phyloP scores from a whole-genome alignment of 495 filamentous ascomycete genomes.

The Zalerion maritima region DNA sequence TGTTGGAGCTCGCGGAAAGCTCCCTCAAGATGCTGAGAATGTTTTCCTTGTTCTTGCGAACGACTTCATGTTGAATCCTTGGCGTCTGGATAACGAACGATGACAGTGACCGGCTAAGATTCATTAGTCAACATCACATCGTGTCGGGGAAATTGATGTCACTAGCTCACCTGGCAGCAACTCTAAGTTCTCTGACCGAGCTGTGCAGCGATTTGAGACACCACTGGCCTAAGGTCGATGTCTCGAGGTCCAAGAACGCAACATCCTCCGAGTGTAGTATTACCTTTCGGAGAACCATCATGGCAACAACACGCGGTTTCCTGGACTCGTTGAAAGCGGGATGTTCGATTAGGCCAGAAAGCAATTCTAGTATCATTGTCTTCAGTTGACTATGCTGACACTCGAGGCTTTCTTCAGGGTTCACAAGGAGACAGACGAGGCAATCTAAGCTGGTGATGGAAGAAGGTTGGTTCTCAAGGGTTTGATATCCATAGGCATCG shows the following conservation, averaged over 20 bases:
- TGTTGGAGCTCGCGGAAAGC: slow-evolving; percentile 48
- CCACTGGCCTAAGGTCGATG: slow-evolving; percentile 56
- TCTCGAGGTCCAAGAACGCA: slow-evolving; percentile 48
- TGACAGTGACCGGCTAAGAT: slow-evolving; percentile 45
- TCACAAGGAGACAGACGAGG: too few species aligned
- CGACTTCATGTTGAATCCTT: slow-evolving; percentile 19
- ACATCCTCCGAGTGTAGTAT: slow-evolving; percentile 44
- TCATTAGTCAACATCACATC: slow-evolving; percentile 17
- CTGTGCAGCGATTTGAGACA: slow-evolving; percentile 68
- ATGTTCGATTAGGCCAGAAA: slow-evolving; percentile 41
- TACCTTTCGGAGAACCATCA: slow-evolving; percentile 54
- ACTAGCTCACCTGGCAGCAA: slow-evolving; percentile 51
- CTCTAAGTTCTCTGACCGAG: slow-evolving; percentile 70
- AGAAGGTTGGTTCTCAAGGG: slow-evolving; percentile 3
- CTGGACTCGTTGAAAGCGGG: slow-evolving; percentile 43
- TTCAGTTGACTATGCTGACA: slow-evolving; percentile 9
- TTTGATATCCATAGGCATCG: slow-evolving; percentile 17
- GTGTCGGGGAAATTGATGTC: slow-evolving; percentile 1
- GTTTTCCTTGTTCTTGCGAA: slow-evolving; percentile 49
- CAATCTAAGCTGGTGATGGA: slow-evolving; percentile 8
- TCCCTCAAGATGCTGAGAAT: slow-evolving; percentile 53
- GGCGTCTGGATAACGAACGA: slow-evolving; percentile 39
- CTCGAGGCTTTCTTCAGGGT: neutral
- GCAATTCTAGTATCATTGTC: slow-evolving; percentile 27
- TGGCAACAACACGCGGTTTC: slow-evolving; percentile 52